Percentiles rank a stretch among this genome's conserved stretches.
phyloP scores from a whole-genome alignment of 768 basidiomycete genomes.

The Lentinus brumalis region DNA sequence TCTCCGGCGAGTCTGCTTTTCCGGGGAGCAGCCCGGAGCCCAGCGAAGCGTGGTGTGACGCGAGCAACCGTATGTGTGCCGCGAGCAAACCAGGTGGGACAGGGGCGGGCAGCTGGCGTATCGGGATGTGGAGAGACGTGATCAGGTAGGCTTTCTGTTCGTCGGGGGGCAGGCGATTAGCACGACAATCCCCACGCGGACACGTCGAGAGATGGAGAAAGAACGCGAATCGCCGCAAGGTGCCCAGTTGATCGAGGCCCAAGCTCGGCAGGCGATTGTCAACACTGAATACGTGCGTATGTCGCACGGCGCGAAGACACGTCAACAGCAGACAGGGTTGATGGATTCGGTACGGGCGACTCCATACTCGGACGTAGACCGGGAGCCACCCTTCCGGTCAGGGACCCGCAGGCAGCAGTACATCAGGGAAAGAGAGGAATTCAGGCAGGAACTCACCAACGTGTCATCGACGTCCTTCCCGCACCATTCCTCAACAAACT shows the following conservation, averaged over 20 bases:
- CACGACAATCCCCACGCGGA: neutral
- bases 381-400: too few relatives aligned
- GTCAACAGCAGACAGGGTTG: neutral
- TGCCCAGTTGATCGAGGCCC: neutral
- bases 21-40: constrained; percentile 22
- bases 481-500: constrained; percentile 53
- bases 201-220: constrained; percentile 1
- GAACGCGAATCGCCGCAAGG: constrained; percentile 19
- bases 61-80: constrained; percentile 39
- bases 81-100: constrained; percentile 35
- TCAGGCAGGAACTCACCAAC: constrained; percentile 28
- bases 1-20: constrained; percentile 25
- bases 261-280: neutral
- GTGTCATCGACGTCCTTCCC: constrained; percentile 32
- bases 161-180: constrained; percentile 3
- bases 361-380: too few relatives aligned
- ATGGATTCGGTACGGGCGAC: neutral
- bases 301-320: too few relatives aligned
- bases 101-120: constrained; percentile 21
- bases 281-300: neutral
- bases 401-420: neutral
- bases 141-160: constrained; percentile 31
- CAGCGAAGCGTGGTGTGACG: constrained; percentile 19
- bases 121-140: constrained; percentile 28
- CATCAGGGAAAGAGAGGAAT: neutral